Base-by-base conservation (phyloP, 306 rosid genomes). In the Amphicarpaea edgeworthii region DNA sequence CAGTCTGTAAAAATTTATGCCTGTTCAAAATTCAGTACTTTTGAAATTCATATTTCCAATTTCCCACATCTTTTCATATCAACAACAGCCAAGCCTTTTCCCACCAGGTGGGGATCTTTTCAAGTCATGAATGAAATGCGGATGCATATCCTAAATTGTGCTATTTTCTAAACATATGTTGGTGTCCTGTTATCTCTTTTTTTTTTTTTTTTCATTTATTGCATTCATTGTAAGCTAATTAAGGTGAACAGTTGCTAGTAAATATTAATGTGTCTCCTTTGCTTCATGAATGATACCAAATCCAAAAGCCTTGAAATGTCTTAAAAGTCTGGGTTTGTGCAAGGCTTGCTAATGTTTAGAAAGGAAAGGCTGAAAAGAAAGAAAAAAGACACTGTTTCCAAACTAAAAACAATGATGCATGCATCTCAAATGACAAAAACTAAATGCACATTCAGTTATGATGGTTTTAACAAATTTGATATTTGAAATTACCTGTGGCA, bases 1-100 rank as follows among this genome's bases (percentile, higher is more conserved):
- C 7, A 65, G 37, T 76, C 74, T 77, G 17, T 30, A 38, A 26
- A 21, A 59, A 43, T 5, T 75, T 78, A 51, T 70, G n/a, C 67
- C 83, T 68, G 46, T 38, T 40, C 37, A 59, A 58, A 73, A 30
- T 58, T 40, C 8, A 15, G 47, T 57, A 46, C 32, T 76, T 51
- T 55, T 70, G 17, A 32, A 47, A 41, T 76, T 58, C 51, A 16
- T 67, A 57, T 24, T 67, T 45, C 38, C 5, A 45, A 32, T 24
- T 67, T 45, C 38, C 3, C 46, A 42, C 2, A 43, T 32, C 32
- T 8, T 28, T 37, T 46, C 53, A 21, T 80, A 12, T 15, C 34
- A 24, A 60, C 43, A 61, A 61, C 41, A 61, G 12, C 14, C 21
- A 7, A 34, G 12, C 7, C 19, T 57, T 55, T 61, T 32, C 46